Conservation (phyloP, 441 rosid species). For the Breynia disticha region DNA sequence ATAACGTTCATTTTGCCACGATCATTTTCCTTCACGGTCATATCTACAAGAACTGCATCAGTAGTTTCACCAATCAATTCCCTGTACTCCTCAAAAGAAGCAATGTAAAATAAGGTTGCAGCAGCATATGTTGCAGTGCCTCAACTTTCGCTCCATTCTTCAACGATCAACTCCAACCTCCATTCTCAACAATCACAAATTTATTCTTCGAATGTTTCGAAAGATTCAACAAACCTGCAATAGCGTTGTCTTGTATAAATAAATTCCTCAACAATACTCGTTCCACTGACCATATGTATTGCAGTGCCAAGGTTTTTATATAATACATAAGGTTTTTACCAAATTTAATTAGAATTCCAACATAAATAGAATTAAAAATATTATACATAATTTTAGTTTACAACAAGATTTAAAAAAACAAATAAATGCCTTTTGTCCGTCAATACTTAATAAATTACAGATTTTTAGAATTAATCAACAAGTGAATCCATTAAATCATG, state of each 20-base stretch:
- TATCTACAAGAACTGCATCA: constrained; percentile 41
- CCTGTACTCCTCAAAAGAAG: constrained; percentile 57
- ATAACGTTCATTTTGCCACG: constrained; percentile 57
- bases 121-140: constrained; percentile 64
- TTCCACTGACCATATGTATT: too few relatives aligned
- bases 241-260: constrained; percentile 49
- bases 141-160: constrained; percentile 40
- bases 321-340: too few relatives aligned
- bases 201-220: constrained; percentile 55
- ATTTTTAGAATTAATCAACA: too few relatives aligned
- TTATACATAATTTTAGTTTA: too few relatives aligned
- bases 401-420: too few relatives aligned
- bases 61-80: constrained; percentile 53
- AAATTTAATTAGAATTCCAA: too few relatives aligned
- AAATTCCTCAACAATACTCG: constrained; percentile 34
- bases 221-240: constrained; percentile 55
- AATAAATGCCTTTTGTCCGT: too few relatives aligned
- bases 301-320: too few relatives aligned
- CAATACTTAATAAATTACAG: too few relatives aligned
- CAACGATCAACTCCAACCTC: constrained; percentile 38
- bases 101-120: constrained; percentile 52
- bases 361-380: too few relatives aligned
- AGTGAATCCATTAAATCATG: too few relatives aligned
- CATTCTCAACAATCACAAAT: constrained; percentile 35
- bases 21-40: constrained; percentile 33